Evolutionary conservation across 768 basidiomycete genomes (phyloP), one percentile per base, ranked within the genome.

Genomic region (Mycena haematopus): DNA sequence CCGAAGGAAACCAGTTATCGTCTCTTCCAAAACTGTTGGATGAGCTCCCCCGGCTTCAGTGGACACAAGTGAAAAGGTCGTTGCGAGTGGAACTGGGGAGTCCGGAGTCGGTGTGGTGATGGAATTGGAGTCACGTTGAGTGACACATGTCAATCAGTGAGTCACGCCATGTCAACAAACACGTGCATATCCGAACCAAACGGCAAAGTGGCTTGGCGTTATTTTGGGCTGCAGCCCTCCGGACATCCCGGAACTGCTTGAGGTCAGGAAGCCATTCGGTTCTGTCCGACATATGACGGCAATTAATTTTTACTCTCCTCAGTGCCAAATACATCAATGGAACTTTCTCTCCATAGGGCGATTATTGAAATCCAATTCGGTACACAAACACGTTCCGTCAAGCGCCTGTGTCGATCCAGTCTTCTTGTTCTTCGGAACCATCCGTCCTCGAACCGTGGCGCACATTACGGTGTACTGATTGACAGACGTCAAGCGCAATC

Each of bases 361-460:
- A 2, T 24, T 61, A 61, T 50, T 42, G 17, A 9, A 17, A 6
- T 31, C 24, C 24, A 60, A 49, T 29, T 36, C 22, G 35, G 42
- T 25, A 29, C 36, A 10, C 29, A 21, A 49, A 29, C 59, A 40
- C 6, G 40, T 54, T 50, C 25, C 29, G 52, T 60, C 59, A 60
- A 60, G 52, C 59, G 53, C 52, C 46, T 36, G 3, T 14, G 59
- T 55, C 59, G 59, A 60, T 60, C 59, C 59, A 50, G 38, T 49
- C 33, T 38, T 24, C 38, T n/a, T 33, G 25, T 29, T 14, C 33
- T 24, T 38, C 52, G n/a, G 21, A n/a, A 22, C 4, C 2, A 31
- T 15, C 53, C 42, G 53, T 44, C 5, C 13, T 19, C 10, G 10
- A 3, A 31, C 29, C 29, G 31, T 50, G 47, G 33, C 35, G 40